Conservation (phyloP, 768 basidiomycete genomes). For the Xerocomus spinulosus region DNA sequence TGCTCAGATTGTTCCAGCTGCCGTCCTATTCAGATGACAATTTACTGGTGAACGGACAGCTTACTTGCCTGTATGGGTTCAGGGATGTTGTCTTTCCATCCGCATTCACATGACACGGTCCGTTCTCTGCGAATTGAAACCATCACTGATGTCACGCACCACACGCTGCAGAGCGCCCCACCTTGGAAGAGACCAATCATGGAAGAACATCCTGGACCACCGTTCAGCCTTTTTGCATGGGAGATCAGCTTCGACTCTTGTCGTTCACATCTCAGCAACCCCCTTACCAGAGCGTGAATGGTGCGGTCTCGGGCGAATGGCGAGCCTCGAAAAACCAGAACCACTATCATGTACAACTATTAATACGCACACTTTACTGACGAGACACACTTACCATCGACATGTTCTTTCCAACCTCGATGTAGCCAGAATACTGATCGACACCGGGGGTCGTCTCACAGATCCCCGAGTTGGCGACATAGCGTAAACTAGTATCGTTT, state of each 20-base stretch:
- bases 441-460: slow-evolving; percentile 65
- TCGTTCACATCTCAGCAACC: neutral
- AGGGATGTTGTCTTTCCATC: slow-evolving; percentile 48
- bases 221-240: slow-evolving; percentile 41
- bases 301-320: slow-evolving; percentile 53
- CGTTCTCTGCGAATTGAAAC: slow-evolving; percentile 42
- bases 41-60: neutral
- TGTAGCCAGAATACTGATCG: slow-evolving; percentile 56
- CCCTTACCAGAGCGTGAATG: slow-evolving; percentile 58
- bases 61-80: slow-evolving; percentile 54
- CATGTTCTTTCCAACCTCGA: slow-evolving; percentile 53
- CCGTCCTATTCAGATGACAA: neutral
- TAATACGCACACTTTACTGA: neutral
- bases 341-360: slow-evolving; percentile 40
- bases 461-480: slow-evolving; percentile 54
- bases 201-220: slow-evolving; percentile 59
- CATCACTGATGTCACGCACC: neutral
- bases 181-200: slow-evolving; percentile 68
- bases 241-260: neutral
- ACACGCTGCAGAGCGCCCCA: slow-evolving; percentile 5
- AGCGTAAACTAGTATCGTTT: slow-evolving; percentile 37
- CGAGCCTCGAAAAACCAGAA: slow-evolving; percentile 75
- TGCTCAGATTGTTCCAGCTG: slow-evolving; percentile 67
- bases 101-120: slow-evolving; percentile 56
- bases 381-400: slow-evolving; percentile 42